Base-by-base conservation (phyloP, 768 basidiomycete species). In the Trametes cubensis region DNA sequence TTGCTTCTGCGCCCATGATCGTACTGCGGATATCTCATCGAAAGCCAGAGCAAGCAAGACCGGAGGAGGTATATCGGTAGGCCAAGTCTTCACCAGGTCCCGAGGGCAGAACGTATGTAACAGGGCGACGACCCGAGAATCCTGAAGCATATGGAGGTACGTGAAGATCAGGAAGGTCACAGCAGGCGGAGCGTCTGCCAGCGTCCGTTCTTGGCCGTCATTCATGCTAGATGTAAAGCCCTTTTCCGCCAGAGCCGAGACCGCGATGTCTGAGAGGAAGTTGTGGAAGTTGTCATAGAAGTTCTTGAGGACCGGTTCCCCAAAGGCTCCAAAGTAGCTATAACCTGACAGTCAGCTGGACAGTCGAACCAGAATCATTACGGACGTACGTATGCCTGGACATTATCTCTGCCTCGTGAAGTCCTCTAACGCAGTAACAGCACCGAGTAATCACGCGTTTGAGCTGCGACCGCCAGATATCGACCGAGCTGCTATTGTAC, bases 241-340 rank as follows among this genome's bases (percentile, higher is more conserved):
- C n/a, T 60, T 71, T 66, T 70, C 55, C 25, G 76, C 64, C 44
- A 90, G 69, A 44, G 80, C 77, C n/a, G 79, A 74, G 11, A 87
- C 69, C 5, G 89, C 80, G 25, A 81, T 69, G 11, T 72, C 63
- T 3, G 83, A 73, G 68, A 94, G 88, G 86, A 90, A 94, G 38
- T 76, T 72, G 58, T 88, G 85, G 48, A 93, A 85, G 23, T 73
- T 81, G 18, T 66, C 64, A 69, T 86, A 89, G 72, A 95, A 95
- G 39, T 72, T 74, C 20, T 75, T 72, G 53, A 89, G 70, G 40
- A 83, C 73, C 20, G 77, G 70, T 1, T 78, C 77, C 1, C 78
- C 67, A 71, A 89, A 94, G 2, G 85, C 85, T 15, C 83, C 86
- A 66, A 95, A 86, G 72, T 89, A 95, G 58, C 92, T 95, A 63